Evolutionary conservation across 768 basidiomycete species (phyloP), one percentile per base, ranked within the genome.

Genomic region (Lactarius hatsudake): DNA sequence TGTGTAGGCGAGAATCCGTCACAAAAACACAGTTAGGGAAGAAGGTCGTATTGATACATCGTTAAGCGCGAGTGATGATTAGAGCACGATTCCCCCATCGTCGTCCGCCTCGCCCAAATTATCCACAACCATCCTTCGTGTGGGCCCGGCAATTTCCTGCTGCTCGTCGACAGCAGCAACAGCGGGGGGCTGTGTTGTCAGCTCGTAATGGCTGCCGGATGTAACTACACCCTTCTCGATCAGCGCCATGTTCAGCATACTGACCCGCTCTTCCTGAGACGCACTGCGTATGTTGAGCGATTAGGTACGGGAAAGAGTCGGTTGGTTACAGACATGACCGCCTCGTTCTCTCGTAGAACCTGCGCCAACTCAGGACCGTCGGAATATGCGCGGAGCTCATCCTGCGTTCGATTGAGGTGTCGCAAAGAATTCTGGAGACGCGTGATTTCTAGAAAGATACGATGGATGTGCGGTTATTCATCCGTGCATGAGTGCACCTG

Each of bases 191-290:
- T 34, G 59, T 48, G 23, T 57, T 48, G 48, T 43, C 12, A 76
- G 64, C 57, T 80, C 78, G 70, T 85, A 86, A 74, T 87, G 86
- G 28, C 76, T 75, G 53, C 75, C 63, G 30, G 76, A 61, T 23
- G 71, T 61, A 23, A 86, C 75, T 4, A 62, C 51, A 7, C 87
- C 87, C 71, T 88, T 89, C 71, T 86, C 81, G n/a, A 78, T 76
- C 65, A 91, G 76, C 15, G 87, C 89, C 70, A 87, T 75, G 73
- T 83, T 86, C 59, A 91, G 80, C 65, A 92, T 90, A 28, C 76
- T 76, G 68, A 91, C 84, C 8, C 90, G 82, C 72, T 94, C 92
- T 72, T 89, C 84, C 76, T 93, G 92, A 9, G 91, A 90, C 8
- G 83, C 88, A 69, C 92, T 93, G 36, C 64, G 40, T 53, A 10